Evolutionary conservation across 768 basidiomycete species (phyloP), one percentile per base, ranked within the genome.

Genomic region (Hypsizygus marmoreus): DNA sequence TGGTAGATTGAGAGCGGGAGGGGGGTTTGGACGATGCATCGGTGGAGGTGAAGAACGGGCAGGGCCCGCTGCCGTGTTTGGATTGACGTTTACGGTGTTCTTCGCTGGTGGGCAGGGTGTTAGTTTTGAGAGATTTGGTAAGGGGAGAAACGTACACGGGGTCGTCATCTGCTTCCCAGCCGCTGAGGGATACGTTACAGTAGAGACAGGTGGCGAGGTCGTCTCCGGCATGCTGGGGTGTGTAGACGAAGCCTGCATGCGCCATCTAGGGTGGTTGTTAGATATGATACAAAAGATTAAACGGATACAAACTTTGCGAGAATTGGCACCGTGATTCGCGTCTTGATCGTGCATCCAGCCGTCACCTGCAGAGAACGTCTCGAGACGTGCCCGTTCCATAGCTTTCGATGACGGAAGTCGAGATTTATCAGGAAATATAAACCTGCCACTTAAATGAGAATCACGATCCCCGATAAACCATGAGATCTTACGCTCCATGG

Each of bases 161-260:
- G 65, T 95, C 84, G 62, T 98, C 95, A 11, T 80, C 81, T 22
- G 75, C 70, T 32, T 93, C 90, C 95, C 95, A 98, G 1, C 89
- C 91, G 43, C 84, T 83, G 2, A 95, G 78, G 2, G 82, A 76
- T 25, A 86, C 72, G 33, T 84, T 74, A 61, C 95, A 98, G 59
- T 93, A 93, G 4, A 93, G 71, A 65, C 95, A 98, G 0, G 84
- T 84, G 0, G 82, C 91, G 1, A 84, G 80, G 63, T 98, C 95
- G 54, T 91, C 86, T 3, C 77, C 84, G 1, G 71, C 56, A 10
- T 72, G 66, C 45, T 83, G 79, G 2, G 92, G 89, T 0, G 83
- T 84, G 61, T 77, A 91, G 0, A 91, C 77, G 59, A 95, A 97
- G 6, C 95, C 95, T 2, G 93, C 92, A 54, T 80, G 81, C 0